Evolutionary conservation across 805 yeast genomes (phyloP).

Genomic region (Sugiyamaella floridensis): DNA sequence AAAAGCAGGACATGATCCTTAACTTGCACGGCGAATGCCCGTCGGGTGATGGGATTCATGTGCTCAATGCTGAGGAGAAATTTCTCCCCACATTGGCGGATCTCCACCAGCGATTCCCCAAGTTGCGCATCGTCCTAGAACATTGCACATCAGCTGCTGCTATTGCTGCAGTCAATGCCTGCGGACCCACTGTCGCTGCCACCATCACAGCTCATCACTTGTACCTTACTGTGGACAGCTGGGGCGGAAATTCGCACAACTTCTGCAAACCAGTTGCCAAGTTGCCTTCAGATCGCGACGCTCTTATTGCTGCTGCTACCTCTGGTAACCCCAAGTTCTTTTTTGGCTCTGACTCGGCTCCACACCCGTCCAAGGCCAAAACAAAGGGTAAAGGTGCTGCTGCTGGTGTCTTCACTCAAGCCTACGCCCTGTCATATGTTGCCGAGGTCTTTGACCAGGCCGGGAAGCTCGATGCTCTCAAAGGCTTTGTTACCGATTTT

Average conservation of each 20-base stretch:
- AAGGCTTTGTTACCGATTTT: slow-evolving; percentile 65
- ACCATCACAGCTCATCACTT: slow-evolving; percentile 95
- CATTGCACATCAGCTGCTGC: slow-evolving; percentile 95
- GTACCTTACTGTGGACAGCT: slow-evolving; percentile 78
- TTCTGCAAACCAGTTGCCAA: slow-evolving; percentile 98
- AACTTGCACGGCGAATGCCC: slow-evolving; percentile 97
- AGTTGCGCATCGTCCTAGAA: slow-evolving; percentile 78
- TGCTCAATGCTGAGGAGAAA: slow-evolving; percentile 87
- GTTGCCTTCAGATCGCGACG: slow-evolving; percentile 73
- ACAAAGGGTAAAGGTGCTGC: slow-evolving; percentile 76
- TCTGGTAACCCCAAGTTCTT: slow-evolving; percentile 89
- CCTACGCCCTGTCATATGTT: slow-evolving; percentile 69
- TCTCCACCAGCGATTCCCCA: slow-evolving; percentile 77
- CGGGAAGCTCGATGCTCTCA: slow-evolving; percentile 58
- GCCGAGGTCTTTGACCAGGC: slow-evolving; percentile 76
- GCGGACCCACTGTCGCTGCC: slow-evolving; percentile 79
- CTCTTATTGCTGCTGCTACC: slow-evolving; percentile 80
- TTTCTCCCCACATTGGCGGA: slow-evolving; percentile 83
- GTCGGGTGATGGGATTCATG: slow-evolving; percentile 67
- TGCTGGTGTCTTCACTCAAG: slow-evolving; percentile 97
- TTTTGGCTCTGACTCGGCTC: slow-evolving; percentile 98
- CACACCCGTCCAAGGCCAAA: slow-evolving; percentile 81
- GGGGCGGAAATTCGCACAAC: slow-evolving; percentile 95
- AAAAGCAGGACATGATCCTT: slow-evolving; percentile 65
- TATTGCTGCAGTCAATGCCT: slow-evolving; percentile 60